Conservation (phyloP, 768 basidiomycete genomes). For the Tricholomella constricta region DNA sequence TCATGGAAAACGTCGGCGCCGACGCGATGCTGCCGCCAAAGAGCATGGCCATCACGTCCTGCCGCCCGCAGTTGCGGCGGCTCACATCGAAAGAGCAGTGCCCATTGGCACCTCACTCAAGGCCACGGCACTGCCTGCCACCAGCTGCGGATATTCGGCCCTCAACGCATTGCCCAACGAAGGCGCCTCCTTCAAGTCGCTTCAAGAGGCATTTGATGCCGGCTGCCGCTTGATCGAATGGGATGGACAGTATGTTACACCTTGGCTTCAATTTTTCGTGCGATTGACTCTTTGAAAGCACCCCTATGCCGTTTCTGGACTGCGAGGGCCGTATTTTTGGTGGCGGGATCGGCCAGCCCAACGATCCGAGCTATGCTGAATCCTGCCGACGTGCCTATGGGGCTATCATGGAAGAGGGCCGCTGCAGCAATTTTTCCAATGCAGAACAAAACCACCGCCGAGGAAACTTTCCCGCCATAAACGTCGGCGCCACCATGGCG, state of each 20-base stretch:
- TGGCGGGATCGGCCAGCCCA: background rate
- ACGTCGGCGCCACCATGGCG: slow-evolving; percentile 3
- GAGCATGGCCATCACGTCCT: too few species aligned
- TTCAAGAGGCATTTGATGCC: background rate
- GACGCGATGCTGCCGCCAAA: too few species aligned
- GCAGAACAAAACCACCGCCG: background rate
- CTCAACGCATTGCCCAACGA: background rate
- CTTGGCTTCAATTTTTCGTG: background rate
- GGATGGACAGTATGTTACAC: background rate
- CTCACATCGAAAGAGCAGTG: background rate
- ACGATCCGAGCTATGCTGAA: background rate
- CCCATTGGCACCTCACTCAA: background rate
- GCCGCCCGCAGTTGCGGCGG: background rate
- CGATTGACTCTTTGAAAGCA: background rate
- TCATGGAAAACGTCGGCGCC: too few species aligned
- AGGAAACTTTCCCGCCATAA: background rate
- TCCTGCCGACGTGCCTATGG: background rate
- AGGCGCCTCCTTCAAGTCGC: background rate
- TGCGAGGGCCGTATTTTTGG: background rate
- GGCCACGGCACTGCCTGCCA: background rate
- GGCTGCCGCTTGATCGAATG: background rate
- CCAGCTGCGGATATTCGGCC: background rate
- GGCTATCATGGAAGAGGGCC: background rate
- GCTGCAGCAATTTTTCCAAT: background rate
- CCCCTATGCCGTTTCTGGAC: background rate